phyloP scores from a whole-genome alignment of 345 rosid genomes.

The Turritis glabra region DNA sequence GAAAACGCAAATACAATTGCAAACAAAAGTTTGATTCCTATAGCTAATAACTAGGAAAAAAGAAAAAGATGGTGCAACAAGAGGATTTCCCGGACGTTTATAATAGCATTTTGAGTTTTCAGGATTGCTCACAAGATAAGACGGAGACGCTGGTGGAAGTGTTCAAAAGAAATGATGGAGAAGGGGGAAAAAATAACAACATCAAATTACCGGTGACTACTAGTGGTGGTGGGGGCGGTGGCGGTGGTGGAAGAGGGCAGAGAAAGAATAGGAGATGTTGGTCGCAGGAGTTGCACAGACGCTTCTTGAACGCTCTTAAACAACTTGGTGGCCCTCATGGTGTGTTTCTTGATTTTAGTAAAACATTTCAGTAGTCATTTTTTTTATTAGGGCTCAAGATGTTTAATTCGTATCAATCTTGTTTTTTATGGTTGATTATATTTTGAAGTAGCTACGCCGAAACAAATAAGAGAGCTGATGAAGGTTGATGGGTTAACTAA shows the following conservation, averaged over 20 bases:
- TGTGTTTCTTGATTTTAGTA: constrained; percentile 29
- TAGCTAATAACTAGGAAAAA: too few relatives aligned
- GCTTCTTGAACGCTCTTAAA: constrained; percentile 80
- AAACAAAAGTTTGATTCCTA: too few relatives aligned
- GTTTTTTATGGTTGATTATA: neutral
- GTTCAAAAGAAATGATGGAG: constrained; percentile 43
- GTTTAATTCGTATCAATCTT: neutral
- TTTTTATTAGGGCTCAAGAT: constrained; percentile 1
- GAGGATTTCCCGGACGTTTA: neutral
- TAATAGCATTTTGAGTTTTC: neutral
- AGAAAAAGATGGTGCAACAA: neutral
- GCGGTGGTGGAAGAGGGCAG: constrained; percentile 12
- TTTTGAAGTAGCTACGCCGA: constrained; percentile 79
- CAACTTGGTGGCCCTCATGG: constrained; percentile 95
- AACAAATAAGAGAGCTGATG: constrained; percentile 91
- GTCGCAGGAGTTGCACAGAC: constrained; percentile 88
- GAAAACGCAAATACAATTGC: too few relatives aligned
- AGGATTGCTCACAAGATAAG: constrained; percentile 49
- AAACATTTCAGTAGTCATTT: neutral
- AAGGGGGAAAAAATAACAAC: constrained; percentile 39
- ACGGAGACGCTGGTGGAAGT: constrained; percentile 55
- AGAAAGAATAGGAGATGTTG: constrained; percentile 89
- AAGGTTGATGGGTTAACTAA: constrained; percentile 90
- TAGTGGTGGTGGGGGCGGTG: constrained; percentile 9
- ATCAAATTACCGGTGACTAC: constrained; percentile 36